Conservation (phyloP, 192 early-diverging fungal genomes). For the Coemansia sp. region DNA sequence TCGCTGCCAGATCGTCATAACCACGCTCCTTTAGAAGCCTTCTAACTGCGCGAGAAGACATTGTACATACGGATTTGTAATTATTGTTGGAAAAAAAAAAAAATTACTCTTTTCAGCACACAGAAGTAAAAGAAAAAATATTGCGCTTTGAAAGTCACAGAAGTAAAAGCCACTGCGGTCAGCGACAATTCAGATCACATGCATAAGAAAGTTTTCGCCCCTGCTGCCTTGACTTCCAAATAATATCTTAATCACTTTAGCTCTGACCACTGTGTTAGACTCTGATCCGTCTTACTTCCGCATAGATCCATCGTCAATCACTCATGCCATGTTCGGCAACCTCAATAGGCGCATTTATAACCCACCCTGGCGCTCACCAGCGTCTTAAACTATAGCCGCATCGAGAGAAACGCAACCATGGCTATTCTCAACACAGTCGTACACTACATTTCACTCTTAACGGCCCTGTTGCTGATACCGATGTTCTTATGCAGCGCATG, state of each 20-base stretch:
- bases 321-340: neutral
- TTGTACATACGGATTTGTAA: conserved; percentile 8
- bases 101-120: neutral
- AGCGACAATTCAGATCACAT: neutral
- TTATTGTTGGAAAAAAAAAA: neutral
- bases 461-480: neutral
- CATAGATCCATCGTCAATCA: neutral
- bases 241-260: neutral
- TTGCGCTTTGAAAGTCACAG: neutral
- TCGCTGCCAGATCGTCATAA: conserved; percentile 48
- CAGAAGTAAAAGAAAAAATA: neutral
- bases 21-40: conserved; percentile 43
- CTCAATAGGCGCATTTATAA: neutral
- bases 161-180: neutral
- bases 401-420: neutral
- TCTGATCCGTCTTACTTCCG: neutral
- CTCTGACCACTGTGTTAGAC: neutral
- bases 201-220: too few species aligned
- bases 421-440: neutral
- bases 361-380: neutral
- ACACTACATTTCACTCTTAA: neutral
- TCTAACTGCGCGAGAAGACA: conserved; percentile 53
- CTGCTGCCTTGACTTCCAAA: too few species aligned
- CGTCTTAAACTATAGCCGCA: neutral
- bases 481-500: neutral